phyloP scores from a whole-genome alignment of 257 asterid species.

The Vinca minor region DNA sequence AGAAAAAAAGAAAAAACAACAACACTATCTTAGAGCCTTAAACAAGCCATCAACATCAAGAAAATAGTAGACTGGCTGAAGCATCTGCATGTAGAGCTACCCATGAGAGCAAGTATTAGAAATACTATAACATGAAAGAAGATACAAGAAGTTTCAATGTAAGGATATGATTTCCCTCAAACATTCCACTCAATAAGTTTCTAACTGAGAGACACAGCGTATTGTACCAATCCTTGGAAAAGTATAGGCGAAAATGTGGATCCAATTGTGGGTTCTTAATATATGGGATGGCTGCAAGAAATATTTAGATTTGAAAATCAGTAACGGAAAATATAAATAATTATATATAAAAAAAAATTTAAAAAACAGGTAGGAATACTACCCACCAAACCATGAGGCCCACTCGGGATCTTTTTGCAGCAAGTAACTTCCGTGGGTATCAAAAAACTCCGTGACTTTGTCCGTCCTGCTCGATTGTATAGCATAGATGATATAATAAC shows the following conservation, averaged over 20 bases:
- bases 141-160: slow-evolving; percentile 6
- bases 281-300: slow-evolving; percentile 69
- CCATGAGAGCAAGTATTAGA: neutral
- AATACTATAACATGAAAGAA: neutral
- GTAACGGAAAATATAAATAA: slow-evolving; percentile 3
- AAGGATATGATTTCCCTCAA: slow-evolving; percentile 93
- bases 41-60: neutral
- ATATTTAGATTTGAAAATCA: slow-evolving; percentile 3
- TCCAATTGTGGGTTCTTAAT: slow-evolving; percentile 75
- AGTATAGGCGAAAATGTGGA: slow-evolving; percentile 70
- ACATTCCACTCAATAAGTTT: slow-evolving; percentile 78
- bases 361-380: neutral
- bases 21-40: slow-evolving; percentile 6
- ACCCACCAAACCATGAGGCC: slow-evolving; percentile 88
- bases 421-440: slow-evolving; percentile 54
- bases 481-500: slow-evolving; percentile 64
- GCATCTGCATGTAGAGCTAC: neutral
- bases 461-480: slow-evolving; percentile 61
- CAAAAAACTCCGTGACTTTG: slow-evolving; percentile 67
- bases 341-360: neutral
- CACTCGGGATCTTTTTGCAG: slow-evolving; percentile 59
- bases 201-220: slow-evolving; percentile 57
- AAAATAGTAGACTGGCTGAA: neutral
- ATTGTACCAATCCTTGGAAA: slow-evolving; percentile 82
- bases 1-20: no score